These are phyloP conservation scores for Fomitopsis schrenkii DNA, from an alignment of 1,284 basidiomycete genomes.

Conservation along the genomic window DNA sequence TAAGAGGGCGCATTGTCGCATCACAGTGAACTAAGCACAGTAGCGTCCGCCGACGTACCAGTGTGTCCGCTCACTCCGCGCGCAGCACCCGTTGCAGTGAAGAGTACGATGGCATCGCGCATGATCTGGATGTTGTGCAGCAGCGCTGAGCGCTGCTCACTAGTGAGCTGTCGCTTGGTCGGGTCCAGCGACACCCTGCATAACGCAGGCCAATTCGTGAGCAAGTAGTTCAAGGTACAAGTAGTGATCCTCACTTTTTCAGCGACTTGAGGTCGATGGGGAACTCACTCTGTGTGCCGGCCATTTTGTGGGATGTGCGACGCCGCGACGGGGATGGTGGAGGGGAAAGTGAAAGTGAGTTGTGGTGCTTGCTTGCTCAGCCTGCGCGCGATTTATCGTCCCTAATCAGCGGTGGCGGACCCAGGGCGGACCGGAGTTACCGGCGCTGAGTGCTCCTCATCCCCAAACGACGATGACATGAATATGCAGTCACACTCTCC, in stretches of 20 bases:
- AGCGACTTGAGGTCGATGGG: constrained; percentile 74
- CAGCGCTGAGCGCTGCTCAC: constrained; percentile 56
- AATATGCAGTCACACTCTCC: not conserved
- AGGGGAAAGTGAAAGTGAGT: not conserved
- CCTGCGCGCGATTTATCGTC: not conserved
- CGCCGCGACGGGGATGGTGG: not conserved
- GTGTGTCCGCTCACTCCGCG: constrained; percentile 83
- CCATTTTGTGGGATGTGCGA: constrained; percentile 24
- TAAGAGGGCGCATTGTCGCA: constrained; percentile 17
- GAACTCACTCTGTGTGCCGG: constrained; percentile 43
- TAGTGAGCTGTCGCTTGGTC: constrained; percentile 52
- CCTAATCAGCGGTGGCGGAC: constrained; percentile 5
- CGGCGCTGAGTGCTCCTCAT: constrained; percentile 2
- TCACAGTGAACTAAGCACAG: not conserved
- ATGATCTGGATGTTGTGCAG: constrained; percentile 71
- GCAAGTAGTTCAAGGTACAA: constrained; percentile 3
- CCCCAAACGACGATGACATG: not conserved
- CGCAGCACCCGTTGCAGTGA: constrained; percentile 78
- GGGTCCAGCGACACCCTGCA: constrained; percentile 68
- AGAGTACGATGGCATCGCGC: constrained; percentile 79
- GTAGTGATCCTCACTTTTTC: constrained; percentile 50
- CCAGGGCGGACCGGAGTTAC: constrained; percentile 6
- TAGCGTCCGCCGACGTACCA: constrained; percentile 33
- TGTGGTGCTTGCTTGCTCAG: not conserved
- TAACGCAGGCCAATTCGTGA: not conserved